Conservation (phyloP, 1,284 basidiomycete genomes). For the Volvariella volvacea region DNA sequence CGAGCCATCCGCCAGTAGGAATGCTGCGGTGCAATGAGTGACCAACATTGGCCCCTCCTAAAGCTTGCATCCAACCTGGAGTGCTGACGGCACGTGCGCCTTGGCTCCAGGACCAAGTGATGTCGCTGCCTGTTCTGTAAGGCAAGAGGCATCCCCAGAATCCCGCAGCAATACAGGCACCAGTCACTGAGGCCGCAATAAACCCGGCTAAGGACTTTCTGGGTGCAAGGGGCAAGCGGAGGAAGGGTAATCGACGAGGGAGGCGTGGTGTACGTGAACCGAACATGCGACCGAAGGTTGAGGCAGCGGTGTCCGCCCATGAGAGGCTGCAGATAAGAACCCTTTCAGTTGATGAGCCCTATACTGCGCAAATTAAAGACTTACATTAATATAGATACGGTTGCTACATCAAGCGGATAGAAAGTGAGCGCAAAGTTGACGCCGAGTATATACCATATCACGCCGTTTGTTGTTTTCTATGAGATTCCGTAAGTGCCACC, state of each 20-base stretch:
- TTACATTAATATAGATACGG: conserved; percentile 84
- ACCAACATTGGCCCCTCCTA: conserved; percentile 7
- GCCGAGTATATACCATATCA: conserved; percentile 94
- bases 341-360: conserved; percentile 2
- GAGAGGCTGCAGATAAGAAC: conserved; percentile 58
- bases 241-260: conserved; percentile 39
- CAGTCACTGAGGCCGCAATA: conserved; percentile 74
- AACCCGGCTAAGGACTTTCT: conserved; percentile 91
- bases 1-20: conserved; percentile 40
- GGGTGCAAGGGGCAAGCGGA: conserved; percentile 70
- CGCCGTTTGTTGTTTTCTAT: conserved; percentile 75
- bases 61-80: background rate
- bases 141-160: conserved; percentile 74
- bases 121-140: conserved; percentile 27
- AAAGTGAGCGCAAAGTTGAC: conserved; percentile 77
- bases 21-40: background rate
- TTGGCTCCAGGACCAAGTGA: conserved; percentile 50
- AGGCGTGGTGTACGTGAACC: conserved; percentile 75
- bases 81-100: conserved; percentile 25
- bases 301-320: conserved; percentile 96
- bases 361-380: conserved; percentile 18
- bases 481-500: background rate
- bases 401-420: conserved; percentile 84
- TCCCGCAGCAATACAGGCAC: conserved; percentile 62
- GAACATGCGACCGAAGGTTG: conserved; percentile 85